Evolutionary conservation across 371 early-diverging fungal genomes (phyloP), one percentile per base, ranked within the genome.

Genomic region (Lichtheimia corymbifera): DNA sequence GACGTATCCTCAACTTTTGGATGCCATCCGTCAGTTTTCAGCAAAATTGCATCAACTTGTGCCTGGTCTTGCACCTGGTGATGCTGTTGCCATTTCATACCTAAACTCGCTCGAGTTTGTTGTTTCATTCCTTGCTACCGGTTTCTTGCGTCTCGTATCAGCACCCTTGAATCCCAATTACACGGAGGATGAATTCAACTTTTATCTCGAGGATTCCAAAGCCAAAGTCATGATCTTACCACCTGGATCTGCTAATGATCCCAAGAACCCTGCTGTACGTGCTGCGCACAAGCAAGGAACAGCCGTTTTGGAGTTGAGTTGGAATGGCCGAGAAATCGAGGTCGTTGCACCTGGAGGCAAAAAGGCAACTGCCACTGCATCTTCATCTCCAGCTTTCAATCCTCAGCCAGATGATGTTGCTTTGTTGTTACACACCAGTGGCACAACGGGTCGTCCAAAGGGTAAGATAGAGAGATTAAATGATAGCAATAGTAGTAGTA

Each of bases 361-460:
- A 28, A n/a, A 15, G 14, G 49, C 55, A 12, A 49, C 53, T 5
- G 22, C 44, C 22, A 35, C 35, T 35, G 51, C 35, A 17, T 17
- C 53, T 43, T 14, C 22, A 14, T 52, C 45, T 18, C 35, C 59
- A 7, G 55, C 41, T 2, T 67, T 79, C 28, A 27, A 61, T 49
- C 84, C 83, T 18, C 62, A 73, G 61, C 80, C 83, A 4, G 77
- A 80, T 25, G 87, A 90, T 53, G 77, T 84, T 41, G 89, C 91
- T n/a, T 74, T 92, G 15, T 69, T 91, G 53, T 77, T 92, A 57
- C 93, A 94, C 66, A 93, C 94, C 4, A 90, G 91, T 30, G 92
- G 92, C 20, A 91, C 92, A 2, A 94, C 93, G 2, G 92, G 92
- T 17, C 62, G 89, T 63, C 93, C 95, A 12, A 94, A 94, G 77